phyloP scores from a whole-genome alignment of 495 filamentous ascomycete genomes.

The Haplographium delicatum region DNA sequence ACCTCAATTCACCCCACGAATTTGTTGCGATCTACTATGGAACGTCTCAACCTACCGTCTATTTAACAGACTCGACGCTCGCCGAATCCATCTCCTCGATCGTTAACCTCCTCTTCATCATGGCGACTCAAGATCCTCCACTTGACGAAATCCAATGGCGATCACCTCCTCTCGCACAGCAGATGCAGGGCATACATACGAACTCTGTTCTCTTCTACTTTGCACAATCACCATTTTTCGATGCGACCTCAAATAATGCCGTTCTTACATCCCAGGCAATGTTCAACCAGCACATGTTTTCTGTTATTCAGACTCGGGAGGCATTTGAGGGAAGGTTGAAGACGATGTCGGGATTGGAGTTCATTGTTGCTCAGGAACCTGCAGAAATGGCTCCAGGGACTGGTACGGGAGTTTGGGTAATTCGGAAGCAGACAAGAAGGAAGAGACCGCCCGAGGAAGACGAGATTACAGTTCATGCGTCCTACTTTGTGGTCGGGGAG shows the following conservation, averaged over 20 bases:
- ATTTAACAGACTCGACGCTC: too few relatives aligned
- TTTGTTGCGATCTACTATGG: too few relatives aligned
- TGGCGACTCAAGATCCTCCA: slow-evolving; percentile 44
- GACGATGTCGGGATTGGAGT: slow-evolving; percentile 79
- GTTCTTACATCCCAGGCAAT: slow-evolving; percentile 68
- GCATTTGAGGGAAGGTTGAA: slow-evolving; percentile 71
- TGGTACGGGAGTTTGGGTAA: slow-evolving; percentile 78
- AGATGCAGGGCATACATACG: slow-evolving; percentile 52
- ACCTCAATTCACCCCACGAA: too few relatives aligned
- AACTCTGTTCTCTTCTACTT: slow-evolving; percentile 87
- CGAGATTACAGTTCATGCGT: slow-evolving; percentile 65
- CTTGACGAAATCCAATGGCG: slow-evolving; percentile 79
- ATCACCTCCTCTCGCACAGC: slow-evolving; percentile 49
- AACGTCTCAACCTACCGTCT: too few relatives aligned
- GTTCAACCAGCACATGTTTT: slow-evolving; percentile 57
- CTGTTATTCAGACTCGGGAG: slow-evolving; percentile 61
- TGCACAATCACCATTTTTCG: slow-evolving; percentile 83
- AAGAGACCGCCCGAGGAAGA: slow-evolving; percentile 55
- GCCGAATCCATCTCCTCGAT: too few relatives aligned
- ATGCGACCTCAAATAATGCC: slow-evolving; percentile 82
- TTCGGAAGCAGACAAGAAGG: slow-evolving; percentile 79
- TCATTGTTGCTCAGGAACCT: slow-evolving; percentile 72
- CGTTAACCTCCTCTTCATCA: too few relatives aligned
- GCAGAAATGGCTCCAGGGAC: slow-evolving; percentile 58
- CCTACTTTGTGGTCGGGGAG: slow-evolving; percentile 80